Conservation (phyloP, 768 basidiomycete genomes). For the Leccinellum albellum region DNA sequence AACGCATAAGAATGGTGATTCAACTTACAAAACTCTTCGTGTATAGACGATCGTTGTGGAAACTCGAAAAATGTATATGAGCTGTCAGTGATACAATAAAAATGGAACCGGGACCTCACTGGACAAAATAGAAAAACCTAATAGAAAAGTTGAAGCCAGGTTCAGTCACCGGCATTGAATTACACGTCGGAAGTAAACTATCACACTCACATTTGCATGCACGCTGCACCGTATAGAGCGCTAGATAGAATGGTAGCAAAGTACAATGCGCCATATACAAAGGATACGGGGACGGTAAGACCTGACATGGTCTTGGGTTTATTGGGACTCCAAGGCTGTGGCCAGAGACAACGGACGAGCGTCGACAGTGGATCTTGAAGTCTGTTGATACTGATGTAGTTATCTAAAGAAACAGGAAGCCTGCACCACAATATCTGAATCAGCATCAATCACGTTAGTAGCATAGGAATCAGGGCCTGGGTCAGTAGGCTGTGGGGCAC, state of each 20-base stretch:
- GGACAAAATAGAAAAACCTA: background rate
- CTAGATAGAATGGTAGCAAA: background rate
- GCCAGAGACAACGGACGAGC: background rate
- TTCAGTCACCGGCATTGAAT: background rate
- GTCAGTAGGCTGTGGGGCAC: too few relatives aligned
- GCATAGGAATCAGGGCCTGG: too few relatives aligned
- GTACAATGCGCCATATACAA: background rate
- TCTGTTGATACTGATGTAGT: background rate
- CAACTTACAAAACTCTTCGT: background rate
- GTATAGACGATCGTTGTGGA: background rate
- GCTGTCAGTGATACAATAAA: background rate
- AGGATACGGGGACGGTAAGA: background rate
- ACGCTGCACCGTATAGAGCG: background rate
- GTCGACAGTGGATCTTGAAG: background rate
- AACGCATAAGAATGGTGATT: background rate
- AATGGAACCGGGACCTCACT: background rate
- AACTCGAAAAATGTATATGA: background rate
- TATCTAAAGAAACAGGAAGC: background rate
- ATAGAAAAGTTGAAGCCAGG: background rate
- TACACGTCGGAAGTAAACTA: background rate
- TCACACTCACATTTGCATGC: background rate
- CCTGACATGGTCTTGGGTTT: background rate
- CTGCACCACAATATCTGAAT: background rate
- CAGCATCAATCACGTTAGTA: too few relatives aligned
- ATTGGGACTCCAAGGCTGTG: background rate